Base-by-base conservation (phyloP, 192 early-diverging fungal genomes). In the Backusella macrospora region DNA sequence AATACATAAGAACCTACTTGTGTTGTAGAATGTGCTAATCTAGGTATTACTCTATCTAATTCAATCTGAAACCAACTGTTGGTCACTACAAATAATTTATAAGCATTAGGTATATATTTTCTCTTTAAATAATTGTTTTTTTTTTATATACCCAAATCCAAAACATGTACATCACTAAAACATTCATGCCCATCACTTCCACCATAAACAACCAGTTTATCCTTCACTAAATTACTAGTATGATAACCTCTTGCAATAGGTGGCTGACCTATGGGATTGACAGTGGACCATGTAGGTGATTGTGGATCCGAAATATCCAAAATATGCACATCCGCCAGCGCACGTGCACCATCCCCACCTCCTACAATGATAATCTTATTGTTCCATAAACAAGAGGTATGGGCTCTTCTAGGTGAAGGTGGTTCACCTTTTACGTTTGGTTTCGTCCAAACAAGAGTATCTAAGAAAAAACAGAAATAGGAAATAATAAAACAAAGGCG, bases 1-100 rank as follows among this genome's bases (percentile, higher is more conserved):
- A 95, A 97, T 59, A 97, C 76, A 78, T 96, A 97, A 44, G 92
- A 93, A 18, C 95, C 95, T 1, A 97, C 93, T 72, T 93, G 93
- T 21, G 93, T 95, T 5, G 94, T 85, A 15, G 94, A 89, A 73
- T 97, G 95, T 5, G 92, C 90, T 37, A 97, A 82, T 37, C 95
- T 89, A 40, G 91, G 93, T 45, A 91, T 62, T 16, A 84, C 81
- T 44, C 88, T 82, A 52, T 92, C 88, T 37, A 92, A 82, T 1
- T 89, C 76, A 21, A 94, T 80, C 47, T 86, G 84, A 21, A 79
- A 78, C 95, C 95, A 96, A 23, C 84, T 86, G 63, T 76, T 78
- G 6, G 42, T 6, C 21, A 47, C 67, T 68, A 34, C 29, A 34
- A 34, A n/a, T n/a, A n/a, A n/a, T n/a, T n/a, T n/a, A n/a, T n/a